These are phyloP conservation scores for Solanum verrucosum DNA, from an alignment of 257 asterid species.

Conservation along the genomic window DNA sequence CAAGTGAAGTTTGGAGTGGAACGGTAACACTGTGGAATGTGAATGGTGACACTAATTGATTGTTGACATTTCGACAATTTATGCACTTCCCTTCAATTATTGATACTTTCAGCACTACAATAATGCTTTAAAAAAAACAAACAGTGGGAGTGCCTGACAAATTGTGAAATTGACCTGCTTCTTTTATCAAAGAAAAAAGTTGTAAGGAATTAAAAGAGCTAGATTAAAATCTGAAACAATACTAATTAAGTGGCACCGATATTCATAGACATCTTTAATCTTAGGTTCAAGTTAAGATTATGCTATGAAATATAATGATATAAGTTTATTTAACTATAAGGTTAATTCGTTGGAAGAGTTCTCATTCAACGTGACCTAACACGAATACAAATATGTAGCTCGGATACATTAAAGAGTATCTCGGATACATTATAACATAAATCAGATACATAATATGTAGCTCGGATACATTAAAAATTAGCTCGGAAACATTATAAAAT, in stretches of 20 bases:
- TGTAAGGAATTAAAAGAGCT: neutral
- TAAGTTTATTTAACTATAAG: too few relatives aligned
- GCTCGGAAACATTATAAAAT: too few relatives aligned
- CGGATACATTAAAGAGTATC: too few relatives aligned
- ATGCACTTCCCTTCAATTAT: neutral
- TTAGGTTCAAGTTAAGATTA: neutral
- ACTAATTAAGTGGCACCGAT: neutral
- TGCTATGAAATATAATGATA: neutral
- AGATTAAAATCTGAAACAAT: neutral
- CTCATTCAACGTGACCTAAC: too few relatives aligned
- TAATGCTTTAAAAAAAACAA: too few relatives aligned
- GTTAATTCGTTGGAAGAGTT: too few relatives aligned
- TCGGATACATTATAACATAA: too few relatives aligned
- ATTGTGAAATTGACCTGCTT: neutral
- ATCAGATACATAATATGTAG: too few relatives aligned
- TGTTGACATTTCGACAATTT: neutral
- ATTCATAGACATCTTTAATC: neutral
- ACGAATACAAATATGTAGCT: too few relatives aligned
- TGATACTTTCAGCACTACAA: neutral
- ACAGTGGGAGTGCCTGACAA: neutral
- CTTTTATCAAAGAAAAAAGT: neutral
- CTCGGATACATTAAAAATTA: too few relatives aligned
- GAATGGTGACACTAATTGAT: neutral
- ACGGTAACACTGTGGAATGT: too few relatives aligned
- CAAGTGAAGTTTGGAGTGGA: neutral